phyloP scores from a whole-genome alignment of 2,329 filamentous ascomycete genomes.

The Amauroascus verrucosus region DNA sequence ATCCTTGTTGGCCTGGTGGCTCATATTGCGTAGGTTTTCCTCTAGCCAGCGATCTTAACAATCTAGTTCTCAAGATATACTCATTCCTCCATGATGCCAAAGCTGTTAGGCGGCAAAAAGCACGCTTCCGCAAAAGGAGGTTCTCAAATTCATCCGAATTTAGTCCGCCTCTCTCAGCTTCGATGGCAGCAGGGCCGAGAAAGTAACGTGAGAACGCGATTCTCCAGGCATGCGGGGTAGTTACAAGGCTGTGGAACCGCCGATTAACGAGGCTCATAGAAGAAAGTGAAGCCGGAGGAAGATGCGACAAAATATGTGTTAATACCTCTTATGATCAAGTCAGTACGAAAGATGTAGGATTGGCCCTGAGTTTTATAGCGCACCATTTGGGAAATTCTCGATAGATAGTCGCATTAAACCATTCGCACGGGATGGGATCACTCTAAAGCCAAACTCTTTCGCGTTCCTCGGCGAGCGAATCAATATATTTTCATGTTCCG shows the following conservation, averaged over 20 bases:
- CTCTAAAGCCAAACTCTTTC: slow-evolving; percentile 42
- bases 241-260: slow-evolving; percentile 76
- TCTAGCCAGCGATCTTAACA: slow-evolving; percentile 68
- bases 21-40: slow-evolving; percentile 60
- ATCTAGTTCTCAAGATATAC: slow-evolving; percentile 76
- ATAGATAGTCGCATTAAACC: slow-evolving; percentile 43
- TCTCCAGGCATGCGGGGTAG: slow-evolving; percentile 85
- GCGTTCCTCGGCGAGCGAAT: slow-evolving; percentile 27
- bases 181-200: slow-evolving; percentile 57
- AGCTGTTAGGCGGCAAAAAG: slow-evolving; percentile 71
- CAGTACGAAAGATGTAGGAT: not conserved
- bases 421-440: slow-evolving; percentile 56
- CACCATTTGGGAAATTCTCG: slow-evolving; percentile 6
- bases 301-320: slow-evolving; percentile 80
- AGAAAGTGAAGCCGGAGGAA: slow-evolving; percentile 74
- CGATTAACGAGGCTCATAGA: slow-evolving; percentile 77
- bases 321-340: slow-evolving; percentile 60
- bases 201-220: slow-evolving; percentile 88
- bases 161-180: slow-evolving; percentile 32
- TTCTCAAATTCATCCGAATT: slow-evolving; percentile 43
- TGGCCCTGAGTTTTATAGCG: slow-evolving; percentile 20
- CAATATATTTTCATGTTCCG: slow-evolving; percentile 45
- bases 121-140: slow-evolving; percentile 61
- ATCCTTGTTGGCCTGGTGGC: slow-evolving; percentile 43
- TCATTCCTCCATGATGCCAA: slow-evolving; percentile 93